Conservation (phyloP, 805 yeast genomes). For the Jamesozyma jinghongensis region DNA sequence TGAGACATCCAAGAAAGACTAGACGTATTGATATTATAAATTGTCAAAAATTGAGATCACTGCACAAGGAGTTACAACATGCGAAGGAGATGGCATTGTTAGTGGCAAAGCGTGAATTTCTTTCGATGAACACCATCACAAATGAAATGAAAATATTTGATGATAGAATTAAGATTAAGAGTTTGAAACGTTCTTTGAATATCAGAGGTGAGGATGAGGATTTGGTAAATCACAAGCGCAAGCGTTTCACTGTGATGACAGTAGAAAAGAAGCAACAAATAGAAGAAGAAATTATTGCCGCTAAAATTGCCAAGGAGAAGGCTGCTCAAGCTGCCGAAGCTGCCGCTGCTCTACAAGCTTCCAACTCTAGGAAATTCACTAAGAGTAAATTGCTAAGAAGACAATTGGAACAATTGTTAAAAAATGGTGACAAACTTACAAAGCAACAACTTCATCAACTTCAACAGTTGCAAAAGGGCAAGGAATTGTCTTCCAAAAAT, state of each 20-base stretch:
- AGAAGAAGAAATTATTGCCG: slow-evolving; percentile 13
- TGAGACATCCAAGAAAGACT: slow-evolving; percentile 91
- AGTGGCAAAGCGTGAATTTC: slow-evolving; percentile 56
- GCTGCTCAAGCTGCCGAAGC: slow-evolving; percentile 17
- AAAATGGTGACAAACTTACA: slow-evolving; percentile 17
- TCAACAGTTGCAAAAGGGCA: slow-evolving; percentile 11
- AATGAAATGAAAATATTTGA: slow-evolving; percentile 62
- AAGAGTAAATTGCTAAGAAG: slow-evolving; percentile 16
- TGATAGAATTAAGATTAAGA: slow-evolving; percentile 61
- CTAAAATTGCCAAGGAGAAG: slow-evolving; percentile 9
- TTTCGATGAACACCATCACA: slow-evolving; percentile 42
- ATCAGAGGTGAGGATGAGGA: slow-evolving; percentile 81
- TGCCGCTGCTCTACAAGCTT: slow-evolving; percentile 8
- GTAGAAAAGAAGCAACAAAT: slow-evolving; percentile 13
- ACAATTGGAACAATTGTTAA: slow-evolving; percentile 14
- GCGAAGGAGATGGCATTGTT: slow-evolving; percentile 61
- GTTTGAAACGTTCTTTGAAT: slow-evolving; percentile 63
- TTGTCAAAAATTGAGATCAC: slow-evolving; percentile 66
- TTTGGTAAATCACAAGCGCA: slow-evolving; percentile 67
- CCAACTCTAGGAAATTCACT: slow-evolving; percentile 6
- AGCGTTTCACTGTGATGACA: slow-evolving; percentile 27
- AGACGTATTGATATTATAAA: slow-evolving; percentile 89
- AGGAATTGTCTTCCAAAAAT: slow-evolving; percentile 2
- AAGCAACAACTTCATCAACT: slow-evolving; percentile 19
- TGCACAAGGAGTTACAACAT: slow-evolving; percentile 67